Evolutionary conservation across 495 filamentous ascomycete genomes (phyloP), one percentile per base, ranked within the genome.

Genomic region (Filosporella fistucella): DNA sequence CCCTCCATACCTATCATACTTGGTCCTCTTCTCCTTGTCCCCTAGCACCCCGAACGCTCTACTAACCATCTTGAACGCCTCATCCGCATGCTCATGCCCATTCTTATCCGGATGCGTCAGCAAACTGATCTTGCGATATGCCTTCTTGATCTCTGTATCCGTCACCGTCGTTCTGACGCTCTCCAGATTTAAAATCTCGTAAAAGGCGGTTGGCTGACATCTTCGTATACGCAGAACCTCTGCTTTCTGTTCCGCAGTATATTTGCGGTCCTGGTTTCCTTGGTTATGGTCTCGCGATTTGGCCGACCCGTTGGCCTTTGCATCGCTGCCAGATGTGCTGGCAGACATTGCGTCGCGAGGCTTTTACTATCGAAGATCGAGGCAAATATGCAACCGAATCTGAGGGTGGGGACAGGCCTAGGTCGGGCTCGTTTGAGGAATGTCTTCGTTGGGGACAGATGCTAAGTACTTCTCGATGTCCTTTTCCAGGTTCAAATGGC

Each of bases 51-150:
- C 86, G 68, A 96, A 96, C 24, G 93, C 93, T 49, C 88, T 80
- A 42, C 88, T 84, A 3, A 98, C 88, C 86, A 95, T 91, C 68
- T 97, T 97, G 67, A 98, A 98, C 18, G 93, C 93, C 68, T 98
- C 93, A 66, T 96, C 93, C 45, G 93, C 91, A 26, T 91, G 84
- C 23, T 91, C 87, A 66, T 95, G 90, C n/a, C 89, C 91, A 71
- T 96, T 98, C 74, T 98, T 90, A 79, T 96, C 91, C 52, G 93
- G 93, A 68, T 98, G 93, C 55, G 94, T 89, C 52, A 85, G 74
- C 49, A 98, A 66, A 48, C 86, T 88, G 54, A 88, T 77, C 63
- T 95, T 96, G 60, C 87, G 80, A 70, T 98, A 98, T 11, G 93
- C 91, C 63, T 93, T 89, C 59, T 96, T 98, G 65, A 98, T 85